Percentiles rank a stretch among this genome's conserved stretches.
These are phyloP conservation scores for Tulasnella sp. DNA, from an alignment of 768 basidiomycete species.

Conservation along the genomic window DNA sequence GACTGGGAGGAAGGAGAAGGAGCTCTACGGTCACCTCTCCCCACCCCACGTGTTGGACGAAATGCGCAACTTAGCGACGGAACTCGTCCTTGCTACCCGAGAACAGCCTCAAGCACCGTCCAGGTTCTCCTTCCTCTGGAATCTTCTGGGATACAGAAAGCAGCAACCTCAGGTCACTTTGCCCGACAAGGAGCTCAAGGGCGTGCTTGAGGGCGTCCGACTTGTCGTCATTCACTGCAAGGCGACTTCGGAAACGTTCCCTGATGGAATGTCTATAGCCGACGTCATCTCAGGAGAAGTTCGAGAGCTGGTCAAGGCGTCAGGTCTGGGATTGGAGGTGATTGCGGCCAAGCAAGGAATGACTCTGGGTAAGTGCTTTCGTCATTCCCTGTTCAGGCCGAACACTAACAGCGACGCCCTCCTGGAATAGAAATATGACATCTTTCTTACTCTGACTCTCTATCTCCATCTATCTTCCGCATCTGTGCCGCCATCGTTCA, in stretches of 20 bases:
- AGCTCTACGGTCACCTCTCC: constrained; percentile 76
- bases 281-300: constrained; percentile 69
- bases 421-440: background rate
- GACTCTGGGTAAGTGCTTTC: constrained; percentile 49
- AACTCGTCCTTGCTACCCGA: constrained; percentile 38
- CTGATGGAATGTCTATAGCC: constrained; percentile 35
- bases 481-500: background rate
- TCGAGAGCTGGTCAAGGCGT: constrained; percentile 43
- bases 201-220: constrained; percentile 23
- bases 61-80: constrained; percentile 52
- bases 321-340: constrained; percentile 59
- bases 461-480: background rate
- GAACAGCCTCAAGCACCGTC: constrained; percentile 25
- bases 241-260: constrained; percentile 42
- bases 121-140: constrained; percentile 21
- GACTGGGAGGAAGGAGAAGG: constrained; percentile 50
- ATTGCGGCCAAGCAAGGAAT: constrained; percentile 68
- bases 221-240: constrained; percentile 87
- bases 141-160: background rate
- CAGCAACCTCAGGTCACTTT: background rate
- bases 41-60: constrained; percentile 73
- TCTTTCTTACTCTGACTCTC: background rate
- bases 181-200: background rate
- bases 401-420: background rate
- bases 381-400: background rate